A percentile compares a stretch with the other conserved stretches of the same genome.
Evolutionary conservation across 768 basidiomycete species (phyloP).

Genomic region (Dictyophora rubrovolvata): DNA sequence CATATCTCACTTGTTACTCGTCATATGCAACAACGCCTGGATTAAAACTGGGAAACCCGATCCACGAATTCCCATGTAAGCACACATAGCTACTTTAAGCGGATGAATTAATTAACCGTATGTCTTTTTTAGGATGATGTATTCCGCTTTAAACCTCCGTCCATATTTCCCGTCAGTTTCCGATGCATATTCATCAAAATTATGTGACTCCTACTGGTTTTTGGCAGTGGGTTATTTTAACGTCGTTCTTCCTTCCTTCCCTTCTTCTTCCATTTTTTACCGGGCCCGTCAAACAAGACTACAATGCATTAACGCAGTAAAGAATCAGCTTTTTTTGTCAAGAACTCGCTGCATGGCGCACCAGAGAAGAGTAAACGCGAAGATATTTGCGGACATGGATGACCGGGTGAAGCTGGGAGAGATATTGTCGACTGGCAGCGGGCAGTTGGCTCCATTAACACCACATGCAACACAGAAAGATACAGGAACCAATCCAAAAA

Average conservation of each 20-base stretch:
- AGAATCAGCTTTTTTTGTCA: conserved; percentile 49
- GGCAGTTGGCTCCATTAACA: conserved; percentile 6
- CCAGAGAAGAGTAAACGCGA: conserved; percentile 49
- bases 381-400: conserved; percentile 65
- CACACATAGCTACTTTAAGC: neutral
- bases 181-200: neutral
- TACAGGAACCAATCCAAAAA: too few relatives aligned
- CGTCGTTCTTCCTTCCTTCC: conserved; percentile 64
- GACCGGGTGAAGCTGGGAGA: conserved; percentile 44
- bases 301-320: conserved; percentile 59
- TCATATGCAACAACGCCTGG: conserved; percentile 70
- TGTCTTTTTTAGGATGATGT: conserved; percentile 53
- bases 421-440: conserved; percentile 23
- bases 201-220: conserved; percentile 64
- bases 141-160: conserved; percentile 74
- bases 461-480: too few relatives aligned
- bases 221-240: conserved; percentile 78
- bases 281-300: conserved; percentile 57
- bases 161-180: conserved; percentile 37
- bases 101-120: neutral
- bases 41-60: conserved; percentile 32
- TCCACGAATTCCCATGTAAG: conserved; percentile 42
- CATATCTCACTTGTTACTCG: conserved; percentile 66
- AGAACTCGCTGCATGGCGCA: conserved; percentile 56
- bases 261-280: conserved; percentile 60